These are phyloP conservation scores for Lonicera japonica DNA, from an alignment of 129 eudicot genomes.

Conservation along the genomic window DNA sequence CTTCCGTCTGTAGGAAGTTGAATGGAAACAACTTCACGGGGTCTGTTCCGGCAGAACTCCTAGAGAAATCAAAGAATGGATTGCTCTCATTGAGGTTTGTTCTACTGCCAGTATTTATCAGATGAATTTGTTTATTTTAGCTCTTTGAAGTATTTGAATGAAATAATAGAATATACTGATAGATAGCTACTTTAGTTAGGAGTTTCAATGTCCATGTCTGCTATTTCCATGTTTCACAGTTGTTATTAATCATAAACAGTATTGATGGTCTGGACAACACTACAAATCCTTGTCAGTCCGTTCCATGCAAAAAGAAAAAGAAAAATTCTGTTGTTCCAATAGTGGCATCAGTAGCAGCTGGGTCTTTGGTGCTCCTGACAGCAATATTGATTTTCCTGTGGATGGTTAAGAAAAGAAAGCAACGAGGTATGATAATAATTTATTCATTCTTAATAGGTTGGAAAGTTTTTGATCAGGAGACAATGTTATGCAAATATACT, in stretches of 20 bases:
- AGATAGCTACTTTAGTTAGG: too few relatives aligned
- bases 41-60: slow-evolving; percentile 29
- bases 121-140: too few relatives aligned
- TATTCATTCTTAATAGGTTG: not conserved
- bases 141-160: not conserved
- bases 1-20: slow-evolving; percentile 23
- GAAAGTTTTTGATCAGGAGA: not conserved
- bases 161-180: not conserved
- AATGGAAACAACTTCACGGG: slow-evolving; percentile 42
- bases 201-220: not conserved
- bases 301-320: slow-evolving; percentile 31
- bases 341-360: slow-evolving; percentile 18
- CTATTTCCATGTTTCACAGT: not conserved
- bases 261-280: slow-evolving; percentile 9
- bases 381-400: slow-evolving; percentile 7
- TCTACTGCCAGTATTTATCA: not conserved
- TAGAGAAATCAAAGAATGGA: slow-evolving; percentile 29
- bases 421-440: not conserved
- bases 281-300: slow-evolving; percentile 21
- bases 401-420: slow-evolving; percentile 11
- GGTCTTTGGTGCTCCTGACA: slow-evolving; percentile 17
- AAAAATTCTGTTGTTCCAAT: slow-evolving; percentile 18
- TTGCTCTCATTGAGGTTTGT: slow-evolving; percentile 23
- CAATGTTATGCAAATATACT: not conserved
- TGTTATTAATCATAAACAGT: not conserved